Evolutionary conservation across 148 eudicot species (phyloP).

Genomic region (Hydrangea macrophylla): DNA sequence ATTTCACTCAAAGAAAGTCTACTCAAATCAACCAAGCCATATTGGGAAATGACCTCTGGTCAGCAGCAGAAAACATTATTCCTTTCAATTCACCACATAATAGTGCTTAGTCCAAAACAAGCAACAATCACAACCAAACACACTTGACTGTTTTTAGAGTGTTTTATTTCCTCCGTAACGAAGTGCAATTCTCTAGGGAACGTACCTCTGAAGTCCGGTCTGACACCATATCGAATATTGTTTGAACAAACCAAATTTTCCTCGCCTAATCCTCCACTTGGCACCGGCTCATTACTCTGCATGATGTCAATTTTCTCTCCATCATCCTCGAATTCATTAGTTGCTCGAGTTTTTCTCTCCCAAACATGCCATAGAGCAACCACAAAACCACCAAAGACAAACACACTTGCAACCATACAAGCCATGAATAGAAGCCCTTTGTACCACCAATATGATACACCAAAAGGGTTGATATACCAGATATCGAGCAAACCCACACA

Average conservation of each 20-base stretch:
- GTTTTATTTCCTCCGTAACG: too few relatives aligned
- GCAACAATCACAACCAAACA: too few relatives aligned
- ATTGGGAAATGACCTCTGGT: too few relatives aligned
- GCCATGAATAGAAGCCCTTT: slow-evolving; percentile 72
- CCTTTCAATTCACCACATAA: too few relatives aligned
- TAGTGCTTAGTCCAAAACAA: too few relatives aligned
- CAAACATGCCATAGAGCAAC: slow-evolving; percentile 71
- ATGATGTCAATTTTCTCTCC: slow-evolving; percentile 13
- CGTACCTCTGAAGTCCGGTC: slow-evolving; percentile 78
- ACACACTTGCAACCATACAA: slow-evolving; percentile 70
- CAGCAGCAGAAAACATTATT: too few relatives aligned
- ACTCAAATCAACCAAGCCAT: too few relatives aligned
- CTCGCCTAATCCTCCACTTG: slow-evolving; percentile 19
- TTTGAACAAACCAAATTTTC: slow-evolving; percentile 27
- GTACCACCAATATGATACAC: slow-evolving; percentile 61
- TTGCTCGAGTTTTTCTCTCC: slow-evolving; percentile 41
- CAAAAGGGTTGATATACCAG: slow-evolving; percentile 56
- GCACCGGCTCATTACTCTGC: slow-evolving; percentile 16
- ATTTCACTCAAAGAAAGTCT: too few relatives aligned
- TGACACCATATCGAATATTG: slow-evolving; percentile 51
- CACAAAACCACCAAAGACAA: slow-evolving; percentile 67
- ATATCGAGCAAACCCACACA: slow-evolving; percentile 47
- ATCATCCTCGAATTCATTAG: slow-evolving; percentile 21
- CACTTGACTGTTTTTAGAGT: too few relatives aligned
- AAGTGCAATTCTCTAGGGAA: not conserved